Conservation (phyloP, 2,329 filamentous ascomycete species). For the Nothopassalora personata region DNA sequence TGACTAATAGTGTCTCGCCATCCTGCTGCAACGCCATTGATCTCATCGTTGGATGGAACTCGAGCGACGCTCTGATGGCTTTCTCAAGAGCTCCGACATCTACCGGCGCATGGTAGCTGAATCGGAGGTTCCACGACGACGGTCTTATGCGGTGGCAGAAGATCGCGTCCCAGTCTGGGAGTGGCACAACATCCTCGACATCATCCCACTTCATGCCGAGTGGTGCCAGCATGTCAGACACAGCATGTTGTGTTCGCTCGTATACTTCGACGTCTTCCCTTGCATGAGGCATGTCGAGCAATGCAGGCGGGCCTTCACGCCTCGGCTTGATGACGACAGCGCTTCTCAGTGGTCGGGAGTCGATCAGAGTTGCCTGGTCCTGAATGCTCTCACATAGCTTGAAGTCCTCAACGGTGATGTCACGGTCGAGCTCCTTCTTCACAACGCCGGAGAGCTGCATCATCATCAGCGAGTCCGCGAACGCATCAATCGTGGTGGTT, state of each 20-base stretch:
- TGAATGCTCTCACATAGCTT: constrained; percentile 30
- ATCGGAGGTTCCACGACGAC: constrained; percentile 30
- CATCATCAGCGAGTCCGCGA: constrained; percentile 34
- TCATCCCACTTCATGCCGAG: constrained; percentile 30
- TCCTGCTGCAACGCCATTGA: constrained; percentile 26
- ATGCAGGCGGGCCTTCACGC: constrained; percentile 26
- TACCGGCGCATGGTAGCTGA: constrained; percentile 27
- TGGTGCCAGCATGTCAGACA: constrained; percentile 20
- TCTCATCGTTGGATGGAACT: constrained; percentile 28
- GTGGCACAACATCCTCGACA: constrained; percentile 32
- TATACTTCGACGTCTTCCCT: constrained; percentile 24
- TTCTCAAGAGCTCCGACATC: constrained; percentile 18
- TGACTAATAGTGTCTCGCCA: constrained; percentile 27
- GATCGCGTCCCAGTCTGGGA: constrained; percentile 32
- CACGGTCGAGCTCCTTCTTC: constrained; percentile 30
- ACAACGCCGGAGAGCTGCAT: constrained; percentile 32
- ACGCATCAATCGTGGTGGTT: constrained; percentile 22
- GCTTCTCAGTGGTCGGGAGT: constrained; percentile 21
- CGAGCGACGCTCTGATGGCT: constrained; percentile 27
- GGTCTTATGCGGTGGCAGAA: constrained; percentile 28
- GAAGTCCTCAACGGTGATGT: constrained; percentile 32
- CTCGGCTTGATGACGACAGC: constrained; percentile 15
- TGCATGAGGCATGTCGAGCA: constrained; percentile 28
- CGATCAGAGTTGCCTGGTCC: constrained; percentile 29
- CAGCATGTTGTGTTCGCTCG: constrained; percentile 21